Evolutionary conservation across 2,329 filamentous ascomycete genomes (phyloP), one percentile per base, ranked within the genome.

Genomic region (Fonsecaea erecta): DNA sequence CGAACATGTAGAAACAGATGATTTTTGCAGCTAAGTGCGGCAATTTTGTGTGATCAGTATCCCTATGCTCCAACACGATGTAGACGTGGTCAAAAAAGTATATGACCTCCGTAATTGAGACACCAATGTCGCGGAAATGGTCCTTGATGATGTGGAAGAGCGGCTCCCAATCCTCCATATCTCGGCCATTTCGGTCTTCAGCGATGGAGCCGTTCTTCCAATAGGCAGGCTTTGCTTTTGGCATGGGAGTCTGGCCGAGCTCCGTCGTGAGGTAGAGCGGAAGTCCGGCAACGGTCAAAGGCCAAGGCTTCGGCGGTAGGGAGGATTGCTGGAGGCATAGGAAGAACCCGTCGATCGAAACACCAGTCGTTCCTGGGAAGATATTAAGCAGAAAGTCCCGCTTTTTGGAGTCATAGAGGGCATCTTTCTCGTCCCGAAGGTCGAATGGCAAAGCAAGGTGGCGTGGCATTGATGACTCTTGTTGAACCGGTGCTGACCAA

Each of bases 91-190:
- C 18, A 6, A 2, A 14, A 18, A 18, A 2, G 16, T 40, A 40
- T 8, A 40, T 40, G 16, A 40, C 37, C 37, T 40, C 37, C 18
- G 37, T 40, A 6, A 40, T 40, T 16, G 14, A 3, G 37, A 40
- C n/a, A 5, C 28, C 28, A 9, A 55, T n/a, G 7, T 34, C 28
- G 8, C 16, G 12, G 35, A 34, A 55, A 24, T 55, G 52, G 52
- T 24, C 3, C 12, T 35, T 55, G 28, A 55, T 55, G 52, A 55
- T 34, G 16, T 55, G 28, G 52, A 55, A 55, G 28, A 55, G 52
- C 52, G 52, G 52, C 28, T 18, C 21, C 52, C 52, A 55, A 18
- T 55, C 52, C 52, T 55, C 16, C 52, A 55, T 55, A 21, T 35
- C 28, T 35, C 28, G 12, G 28, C 52, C 28, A 35, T 55, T 55